Conservation (phyloP, 2,329 filamentous ascomycete species). For the Phialophora expanda region DNA sequence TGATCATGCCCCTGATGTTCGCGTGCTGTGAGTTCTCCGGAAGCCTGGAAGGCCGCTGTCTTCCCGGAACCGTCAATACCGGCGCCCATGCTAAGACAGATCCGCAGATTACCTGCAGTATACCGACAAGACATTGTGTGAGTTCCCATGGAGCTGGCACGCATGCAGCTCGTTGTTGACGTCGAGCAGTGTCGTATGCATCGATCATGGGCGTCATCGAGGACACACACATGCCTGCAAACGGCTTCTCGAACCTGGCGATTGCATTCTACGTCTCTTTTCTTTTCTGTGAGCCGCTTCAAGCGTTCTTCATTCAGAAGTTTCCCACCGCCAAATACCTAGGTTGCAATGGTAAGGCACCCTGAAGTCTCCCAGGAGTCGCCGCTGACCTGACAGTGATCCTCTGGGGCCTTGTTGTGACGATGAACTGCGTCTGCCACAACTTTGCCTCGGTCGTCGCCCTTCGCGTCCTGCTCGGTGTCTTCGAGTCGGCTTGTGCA, state of each 20-base stretch:
- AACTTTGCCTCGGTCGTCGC: conserved; percentile 58
- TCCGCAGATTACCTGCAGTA: conserved; percentile 52
- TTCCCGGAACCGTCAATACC: neutral
- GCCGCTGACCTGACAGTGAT: conserved; percentile 34
- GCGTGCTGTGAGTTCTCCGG: conserved; percentile 47
- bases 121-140: conserved; percentile 61
- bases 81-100: neutral
- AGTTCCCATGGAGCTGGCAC: conserved; percentile 57
- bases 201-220: conserved; percentile 65
- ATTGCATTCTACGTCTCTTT: conserved; percentile 66
- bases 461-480: conserved; percentile 58
- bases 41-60: neutral
- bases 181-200: conserved; percentile 54
- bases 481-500: conserved; percentile 60
- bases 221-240: conserved; percentile 60
- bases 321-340: conserved; percentile 61
- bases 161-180: conserved; percentile 41
- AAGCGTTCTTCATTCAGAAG: conserved; percentile 61
- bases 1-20: conserved; percentile 59
- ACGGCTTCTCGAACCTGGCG: conserved; percentile 65
- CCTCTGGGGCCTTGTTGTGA: conserved; percentile 57
- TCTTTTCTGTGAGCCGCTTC: conserved; percentile 63
- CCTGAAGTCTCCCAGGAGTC: neutral
- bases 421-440: conserved; percentile 56
- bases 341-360: conserved; percentile 45